phyloP scores from a whole-genome alignment of 352 stramenopile genomes.

The Pythium angustatum region DNA sequence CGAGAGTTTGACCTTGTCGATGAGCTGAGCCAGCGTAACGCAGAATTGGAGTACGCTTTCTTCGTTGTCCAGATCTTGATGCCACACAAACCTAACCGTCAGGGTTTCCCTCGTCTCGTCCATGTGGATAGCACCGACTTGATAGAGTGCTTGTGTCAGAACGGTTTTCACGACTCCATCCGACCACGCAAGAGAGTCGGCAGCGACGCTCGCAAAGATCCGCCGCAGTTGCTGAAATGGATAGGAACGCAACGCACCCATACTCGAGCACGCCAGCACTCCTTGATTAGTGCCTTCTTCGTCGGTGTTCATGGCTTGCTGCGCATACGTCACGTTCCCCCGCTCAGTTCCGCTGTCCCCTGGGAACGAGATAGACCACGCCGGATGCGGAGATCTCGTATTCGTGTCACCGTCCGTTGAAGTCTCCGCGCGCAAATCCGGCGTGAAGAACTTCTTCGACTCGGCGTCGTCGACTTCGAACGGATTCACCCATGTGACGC shows the following conservation, averaged over 20 bases:
- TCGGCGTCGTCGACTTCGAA: constrained; percentile 32
- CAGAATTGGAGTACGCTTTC: constrained; percentile 20
- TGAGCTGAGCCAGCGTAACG: constrained; percentile 20
- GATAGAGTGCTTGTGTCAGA: constrained; percentile 50
- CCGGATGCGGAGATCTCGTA: constrained; percentile 12
- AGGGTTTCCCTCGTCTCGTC: neutral
- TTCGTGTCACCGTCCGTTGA: neutral
- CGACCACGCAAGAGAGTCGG: constrained; percentile 46
- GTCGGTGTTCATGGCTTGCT: constrained; percentile 19
- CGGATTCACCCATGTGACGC: constrained; percentile 32
- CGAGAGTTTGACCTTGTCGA: constrained; percentile 21
- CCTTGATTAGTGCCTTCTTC: constrained; percentile 28
- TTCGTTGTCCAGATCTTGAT: constrained; percentile 38
- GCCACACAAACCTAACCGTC: constrained; percentile 33
- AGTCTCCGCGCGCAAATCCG: constrained; percentile 22
- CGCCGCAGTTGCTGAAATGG: constrained; percentile 53
- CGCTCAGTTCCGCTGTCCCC: constrained; percentile 26
- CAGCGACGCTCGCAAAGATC: constrained; percentile 41
- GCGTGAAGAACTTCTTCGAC: constrained; percentile 37
- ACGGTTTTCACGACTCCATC: constrained; percentile 37
- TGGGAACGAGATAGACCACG: constrained; percentile 54
- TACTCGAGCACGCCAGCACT: constrained; percentile 29
- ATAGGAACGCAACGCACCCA: constrained; percentile 50
- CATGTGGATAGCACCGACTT: constrained; percentile 37
- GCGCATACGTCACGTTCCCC: constrained; percentile 52